Conservation (phyloP, 192 early-diverging fungal genomes). For the Coemansia sp. region DNA sequence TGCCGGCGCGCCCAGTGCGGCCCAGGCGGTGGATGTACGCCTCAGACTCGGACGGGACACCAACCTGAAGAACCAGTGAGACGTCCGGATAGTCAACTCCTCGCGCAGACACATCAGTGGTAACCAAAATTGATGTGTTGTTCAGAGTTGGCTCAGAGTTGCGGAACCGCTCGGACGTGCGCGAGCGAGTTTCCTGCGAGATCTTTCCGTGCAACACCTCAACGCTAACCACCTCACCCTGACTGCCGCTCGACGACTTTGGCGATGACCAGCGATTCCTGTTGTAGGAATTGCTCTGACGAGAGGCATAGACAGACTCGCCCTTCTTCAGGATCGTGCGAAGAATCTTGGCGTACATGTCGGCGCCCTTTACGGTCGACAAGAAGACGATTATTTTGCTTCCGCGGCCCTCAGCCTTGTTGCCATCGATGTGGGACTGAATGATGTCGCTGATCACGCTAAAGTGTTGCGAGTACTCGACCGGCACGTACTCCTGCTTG, state of each 20-base stretch:
- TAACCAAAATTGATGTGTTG: conserved; percentile 74
- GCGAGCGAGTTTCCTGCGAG: conserved; percentile 69
- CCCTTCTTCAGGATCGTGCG: conserved; percentile 27
- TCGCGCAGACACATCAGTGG: conserved; percentile 95
- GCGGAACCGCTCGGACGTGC: conserved; percentile 78
- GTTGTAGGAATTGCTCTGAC: conserved; percentile 3
- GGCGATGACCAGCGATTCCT: conserved; percentile 8
- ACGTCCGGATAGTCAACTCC: conserved; percentile 98
- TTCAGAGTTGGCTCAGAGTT: conserved; percentile 37
- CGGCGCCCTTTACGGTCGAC: conserved; percentile 69
- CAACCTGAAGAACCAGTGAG: conserved; percentile 86
- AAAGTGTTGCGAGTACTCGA: conserved; percentile 66
- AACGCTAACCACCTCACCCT: conserved; percentile 37
- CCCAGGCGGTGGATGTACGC: conserved; percentile 97
- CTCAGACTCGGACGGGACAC: conserved; percentile 77
- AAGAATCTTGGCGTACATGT: conserved; percentile 35
- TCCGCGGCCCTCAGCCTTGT: conserved; percentile 55
- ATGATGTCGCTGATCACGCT: conserved; percentile 68
- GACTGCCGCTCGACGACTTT: background rate
- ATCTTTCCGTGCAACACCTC: conserved; percentile 81
- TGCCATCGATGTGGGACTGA: conserved; percentile 55
- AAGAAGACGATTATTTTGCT: conserved; percentile 91
- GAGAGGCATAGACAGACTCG: background rate
- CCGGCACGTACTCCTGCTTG: conserved; percentile 75
- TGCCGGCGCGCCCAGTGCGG: conserved; percentile 94